Conservation (phyloP, 306 rosid species). For the Fragaria nilgerrensis region DNA sequence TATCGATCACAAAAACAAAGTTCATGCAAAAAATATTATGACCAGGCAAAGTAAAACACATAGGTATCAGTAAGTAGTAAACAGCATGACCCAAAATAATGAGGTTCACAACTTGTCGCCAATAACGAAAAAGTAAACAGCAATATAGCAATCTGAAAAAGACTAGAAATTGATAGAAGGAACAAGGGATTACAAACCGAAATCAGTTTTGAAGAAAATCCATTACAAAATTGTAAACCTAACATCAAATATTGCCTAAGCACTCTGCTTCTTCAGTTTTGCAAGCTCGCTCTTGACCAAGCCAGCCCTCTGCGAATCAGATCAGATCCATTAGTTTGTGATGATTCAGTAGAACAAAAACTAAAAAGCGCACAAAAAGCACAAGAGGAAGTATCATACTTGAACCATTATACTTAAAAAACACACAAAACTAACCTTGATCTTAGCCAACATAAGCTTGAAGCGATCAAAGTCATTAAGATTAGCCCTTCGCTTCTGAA, state of each 20-base stretch:
- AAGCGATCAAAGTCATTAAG: conserved; percentile 90
- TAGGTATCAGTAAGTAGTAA: no score
- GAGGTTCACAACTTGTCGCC: background rate
- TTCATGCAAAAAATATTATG: no score
- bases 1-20: no score
- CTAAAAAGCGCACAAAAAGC: no score
- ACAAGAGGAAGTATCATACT: background rate
- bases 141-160: background rate
- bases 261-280: conserved; percentile 62
- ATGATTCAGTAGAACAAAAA: background rate
- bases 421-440: conserved; percentile 52
- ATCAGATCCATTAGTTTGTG: background rate
- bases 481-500: conserved; percentile 70
- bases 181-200: conserved; percentile 9
- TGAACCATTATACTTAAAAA: background rate
- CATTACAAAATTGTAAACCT: conserved; percentile 39
- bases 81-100: background rate
- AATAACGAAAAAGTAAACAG: conserved; percentile 1
- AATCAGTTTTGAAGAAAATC: conserved; percentile 21
- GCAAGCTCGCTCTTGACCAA: conserved; percentile 82
- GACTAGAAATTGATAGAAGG: conserved; percentile 6
- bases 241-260: conserved; percentile 28
- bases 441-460: conserved; percentile 92
- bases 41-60: no score
- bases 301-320: conserved; percentile 71